phyloP scores from a whole-genome alignment of 2,329 filamentous ascomycete species.

The Blumeria graminis region DNA sequence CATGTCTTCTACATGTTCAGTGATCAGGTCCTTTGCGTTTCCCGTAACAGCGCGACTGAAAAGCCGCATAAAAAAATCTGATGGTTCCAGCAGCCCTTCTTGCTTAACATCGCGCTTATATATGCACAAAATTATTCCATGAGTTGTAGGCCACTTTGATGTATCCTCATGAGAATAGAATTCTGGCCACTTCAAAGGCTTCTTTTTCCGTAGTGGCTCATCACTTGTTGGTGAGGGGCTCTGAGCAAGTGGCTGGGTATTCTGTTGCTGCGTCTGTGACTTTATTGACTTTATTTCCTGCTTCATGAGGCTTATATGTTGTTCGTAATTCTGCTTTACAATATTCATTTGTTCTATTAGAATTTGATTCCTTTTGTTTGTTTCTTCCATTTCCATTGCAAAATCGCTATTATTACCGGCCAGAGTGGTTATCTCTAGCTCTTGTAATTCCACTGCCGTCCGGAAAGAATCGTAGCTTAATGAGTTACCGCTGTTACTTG shows the following conservation, averaged over 20 bases:
- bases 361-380: neutral
- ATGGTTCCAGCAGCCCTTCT: neutral
- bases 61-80: neutral
- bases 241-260: neutral
- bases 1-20: neutral
- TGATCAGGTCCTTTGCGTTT: neutral
- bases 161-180: neutral
- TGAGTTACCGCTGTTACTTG: too few relatives aligned
- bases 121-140: neutral
- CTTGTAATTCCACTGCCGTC: too few relatives aligned
- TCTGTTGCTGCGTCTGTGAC: neutral
- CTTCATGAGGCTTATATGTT: neutral
- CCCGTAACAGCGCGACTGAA: neutral
- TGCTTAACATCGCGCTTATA: neutral
- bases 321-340: neutral
- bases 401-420: neutral
- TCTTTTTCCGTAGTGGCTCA: neutral
- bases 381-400: neutral
- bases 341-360: neutral
- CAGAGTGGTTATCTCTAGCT: neutral
- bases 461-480: too few relatives aligned
- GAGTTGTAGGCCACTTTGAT: neutral
- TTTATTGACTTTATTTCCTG: neutral
- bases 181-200: neutral
- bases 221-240: neutral